phyloP scores from a whole-genome alignment of 2,329 filamentous ascomycete species.

The Sphaerostilbella broomeana region DNA sequence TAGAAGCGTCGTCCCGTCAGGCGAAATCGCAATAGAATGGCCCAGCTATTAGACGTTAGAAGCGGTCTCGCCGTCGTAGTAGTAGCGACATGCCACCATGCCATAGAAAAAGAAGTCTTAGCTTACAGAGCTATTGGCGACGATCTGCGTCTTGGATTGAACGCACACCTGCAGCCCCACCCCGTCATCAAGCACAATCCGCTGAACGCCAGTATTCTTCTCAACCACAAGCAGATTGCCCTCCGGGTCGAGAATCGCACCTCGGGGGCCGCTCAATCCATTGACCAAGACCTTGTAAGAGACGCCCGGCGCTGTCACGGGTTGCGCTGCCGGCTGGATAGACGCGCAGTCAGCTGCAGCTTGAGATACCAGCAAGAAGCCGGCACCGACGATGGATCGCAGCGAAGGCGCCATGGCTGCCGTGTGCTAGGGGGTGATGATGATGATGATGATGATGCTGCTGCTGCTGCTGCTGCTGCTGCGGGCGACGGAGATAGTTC shows the following conservation, averaged over 20 bases:
- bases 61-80: background rate
- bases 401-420: slow-evolving; percentile 1
- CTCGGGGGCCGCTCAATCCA: slow-evolving; percentile 23
- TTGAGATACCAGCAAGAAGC: background rate
- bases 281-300: slow-evolving; percentile 22
- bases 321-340: slow-evolving; percentile 12
- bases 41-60: slow-evolving; percentile 32
- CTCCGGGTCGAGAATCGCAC: slow-evolving; percentile 28
- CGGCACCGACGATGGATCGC: background rate
- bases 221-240: slow-evolving; percentile 34
- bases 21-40: slow-evolving; percentile 42
- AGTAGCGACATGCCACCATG: background rate
- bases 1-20: slow-evolving; percentile 41
- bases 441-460: no score
- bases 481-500: no score
- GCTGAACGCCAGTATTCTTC: slow-evolving; percentile 26
- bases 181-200: slow-evolving; percentile 27
- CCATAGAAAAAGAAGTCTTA: background rate
- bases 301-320: slow-evolving; percentile 21
- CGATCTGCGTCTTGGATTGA: slow-evolving; percentile 21
- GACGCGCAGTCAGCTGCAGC: slow-evolving; percentile 11
- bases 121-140: slow-evolving; percentile 21
- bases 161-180: slow-evolving; percentile 25
- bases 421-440: no score
- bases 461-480: no score